Evolutionary conservation across 805 yeast species (phyloP), one percentile per base, ranked within the genome.

Genomic region (Saturnispora kantuleensis): DNA sequence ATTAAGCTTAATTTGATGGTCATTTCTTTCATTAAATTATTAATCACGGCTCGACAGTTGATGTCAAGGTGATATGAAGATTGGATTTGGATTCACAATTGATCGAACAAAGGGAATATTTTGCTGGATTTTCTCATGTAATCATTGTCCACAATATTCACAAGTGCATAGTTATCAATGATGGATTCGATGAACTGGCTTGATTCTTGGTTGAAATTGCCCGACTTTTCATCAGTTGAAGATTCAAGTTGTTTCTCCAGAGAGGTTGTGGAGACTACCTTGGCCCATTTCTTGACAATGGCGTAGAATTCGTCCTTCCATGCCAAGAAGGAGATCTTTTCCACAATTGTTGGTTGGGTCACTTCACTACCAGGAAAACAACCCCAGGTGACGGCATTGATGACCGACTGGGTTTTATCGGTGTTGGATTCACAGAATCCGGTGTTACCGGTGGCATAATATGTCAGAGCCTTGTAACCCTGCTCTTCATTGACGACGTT

Each of bases 371-470:
- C 96, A 26, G 97, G 97, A 77, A 86, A 88, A 45, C 89, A 87
- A 51, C 97, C 97, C 97, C 97, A 90, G 15, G 97, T 90, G 46
- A 90, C 97, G 8, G 97, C 96, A 58, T 86, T 89, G 51, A 94
- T 88, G 32, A 80, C 55, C 38, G 76, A 79, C 18, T 73, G 73
- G 41, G 95, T 76, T 15, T 60, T 50, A 44, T 88, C 39, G 16
- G 43, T 11, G 28, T 45, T 47, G 12, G 40, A 42, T 38, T 43
- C 38, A 26, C 41, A 37, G 38, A 32, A 38, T 26, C 50, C 44
- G 5, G 34, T 41, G n/a, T 45, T 36, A 53, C 71, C 69, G 28
- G 85, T 87, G 4, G 89, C 81, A 58, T 87, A 89, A 65, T 77
- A 90, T 3, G 95, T 80, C 53, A 89, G 68, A 38, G 75, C 68